These are phyloP conservation scores for Sugiyamaella neomexicana DNA, from an alignment of 1,139 yeast species.

Conservation along the genomic window DNA sequence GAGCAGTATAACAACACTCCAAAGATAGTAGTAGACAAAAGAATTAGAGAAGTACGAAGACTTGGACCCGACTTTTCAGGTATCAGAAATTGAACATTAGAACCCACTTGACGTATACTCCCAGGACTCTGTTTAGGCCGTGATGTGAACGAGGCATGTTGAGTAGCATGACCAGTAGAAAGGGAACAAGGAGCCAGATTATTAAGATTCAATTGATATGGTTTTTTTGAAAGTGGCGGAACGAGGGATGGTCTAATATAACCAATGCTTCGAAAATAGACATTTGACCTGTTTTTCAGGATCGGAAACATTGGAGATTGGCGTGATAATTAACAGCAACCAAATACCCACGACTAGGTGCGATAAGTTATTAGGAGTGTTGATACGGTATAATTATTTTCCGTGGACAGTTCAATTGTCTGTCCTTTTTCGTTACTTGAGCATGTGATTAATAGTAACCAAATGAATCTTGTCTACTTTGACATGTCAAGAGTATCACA, in stretches of 20 bases:
- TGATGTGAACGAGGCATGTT: not conserved
- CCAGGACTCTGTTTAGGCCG: not conserved
- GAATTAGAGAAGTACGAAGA: constrained; percentile 6
- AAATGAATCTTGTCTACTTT: not conserved
- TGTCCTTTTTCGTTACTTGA: not conserved
- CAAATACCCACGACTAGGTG: no score
- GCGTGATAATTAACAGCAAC: no score
- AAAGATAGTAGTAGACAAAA: constrained; percentile 16
- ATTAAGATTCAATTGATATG: no score
- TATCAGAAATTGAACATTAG: not conserved
- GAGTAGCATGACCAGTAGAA: not conserved
- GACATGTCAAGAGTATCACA: not conserved
- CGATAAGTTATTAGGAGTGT: no score
- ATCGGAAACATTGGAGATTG: constrained; percentile 1
- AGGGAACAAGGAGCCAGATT: no score
- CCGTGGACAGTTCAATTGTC: not conserved
- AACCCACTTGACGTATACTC: not conserved
- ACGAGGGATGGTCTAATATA: no score
- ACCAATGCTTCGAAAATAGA: not conserved
- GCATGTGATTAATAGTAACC: not conserved
- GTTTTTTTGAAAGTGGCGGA: not conserved
- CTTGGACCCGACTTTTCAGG: constrained; percentile 10
- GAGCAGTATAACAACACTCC: constrained; percentile 25
- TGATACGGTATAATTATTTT: no score
- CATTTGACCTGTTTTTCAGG: not conserved